Percentiles rank a stretch among this genome's conserved stretches.
These are phyloP conservation scores for Xylariaceae sp. DNA, from an alignment of 2,329 filamentous ascomycete genomes.

Conservation along the genomic window DNA sequence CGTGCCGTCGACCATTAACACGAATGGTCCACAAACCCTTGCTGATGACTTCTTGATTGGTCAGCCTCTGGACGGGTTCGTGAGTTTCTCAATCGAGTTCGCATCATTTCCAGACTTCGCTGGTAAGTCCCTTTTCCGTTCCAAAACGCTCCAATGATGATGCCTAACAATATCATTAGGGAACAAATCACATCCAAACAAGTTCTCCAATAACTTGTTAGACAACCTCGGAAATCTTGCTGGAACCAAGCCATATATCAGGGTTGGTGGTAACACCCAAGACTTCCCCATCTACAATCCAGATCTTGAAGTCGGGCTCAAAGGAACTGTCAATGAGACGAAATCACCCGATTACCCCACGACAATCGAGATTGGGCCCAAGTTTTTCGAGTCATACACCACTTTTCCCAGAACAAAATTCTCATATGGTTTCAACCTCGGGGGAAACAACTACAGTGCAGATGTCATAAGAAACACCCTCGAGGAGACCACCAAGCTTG, in stretches of 20 bases:
- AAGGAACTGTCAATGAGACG: conserved; percentile 50
- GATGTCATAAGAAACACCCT: conserved; percentile 43
- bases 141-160: neutral
- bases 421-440: conserved; percentile 61
- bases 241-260: conserved; percentile 57
- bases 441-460: conserved; percentile 48
- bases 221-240: conserved; percentile 53
- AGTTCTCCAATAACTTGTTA: conserved; percentile 59
- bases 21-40: conserved; percentile 5
- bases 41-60: conserved; percentile 18
- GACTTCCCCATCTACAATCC: conserved; percentile 61
- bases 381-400: conserved; percentile 61
- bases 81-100: conserved; percentile 42
- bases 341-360: conserved; percentile 59
- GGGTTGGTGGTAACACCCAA: conserved; percentile 67
- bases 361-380: conserved; percentile 57
- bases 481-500: conserved; percentile 52
- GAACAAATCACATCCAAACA: conserved; percentile 50
- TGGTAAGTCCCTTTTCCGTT: conserved; percentile 16
- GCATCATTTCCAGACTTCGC: conserved; percentile 40
- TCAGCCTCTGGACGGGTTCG: conserved; percentile 38
- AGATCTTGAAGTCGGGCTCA: conserved; percentile 46
- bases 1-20: neutral
- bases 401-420: conserved; percentile 56
- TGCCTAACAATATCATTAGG: conserved; percentile 21